phyloP scores from a whole-genome alignment of 805 yeast species.

The Starmerella roubikii region DNA sequence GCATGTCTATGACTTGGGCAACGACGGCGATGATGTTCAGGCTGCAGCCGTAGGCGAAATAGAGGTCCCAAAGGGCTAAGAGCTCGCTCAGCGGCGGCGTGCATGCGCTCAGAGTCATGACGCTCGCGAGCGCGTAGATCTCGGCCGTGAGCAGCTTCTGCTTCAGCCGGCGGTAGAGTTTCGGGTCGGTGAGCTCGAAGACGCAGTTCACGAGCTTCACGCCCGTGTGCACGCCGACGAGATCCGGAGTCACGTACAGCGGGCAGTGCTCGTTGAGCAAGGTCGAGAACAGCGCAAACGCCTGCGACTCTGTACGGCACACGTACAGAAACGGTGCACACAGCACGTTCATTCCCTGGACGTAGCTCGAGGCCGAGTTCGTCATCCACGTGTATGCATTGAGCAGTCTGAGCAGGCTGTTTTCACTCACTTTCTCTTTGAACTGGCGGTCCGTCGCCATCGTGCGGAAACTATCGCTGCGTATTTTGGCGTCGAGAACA shows the following conservation, averaged over 20 bases:
- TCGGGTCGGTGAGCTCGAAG: conserved; percentile 57
- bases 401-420: conserved; percentile 49
- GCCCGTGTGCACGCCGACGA: conserved; percentile 74
- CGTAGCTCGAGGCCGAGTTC: conserved; percentile 28
- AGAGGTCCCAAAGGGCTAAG: conserved; percentile 72
- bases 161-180: conserved; percentile 43
- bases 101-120: conserved; percentile 73
- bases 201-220: conserved; percentile 58
- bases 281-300: conserved; percentile 55
- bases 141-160: conserved; percentile 65
- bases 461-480: conserved; percentile 77
- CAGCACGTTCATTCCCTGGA: conserved; percentile 85
- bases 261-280: conserved; percentile 57
- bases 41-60: conserved; percentile 83
- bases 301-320: conserved; percentile 72
- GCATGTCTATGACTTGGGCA: conserved; percentile 61
- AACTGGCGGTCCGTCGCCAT: conserved; percentile 59
- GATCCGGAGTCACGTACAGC: conserved; percentile 57
- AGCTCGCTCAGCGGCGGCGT: conserved; percentile 73
- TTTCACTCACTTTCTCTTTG: conserved; percentile 54
- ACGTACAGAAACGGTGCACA: conserved; percentile 72
- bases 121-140: conserved; percentile 61
- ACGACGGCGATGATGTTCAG: conserved; percentile 73
- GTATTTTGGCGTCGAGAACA: conserved; percentile 50
- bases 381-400: conserved; percentile 50